Base-by-base conservation (phyloP, 1,139 yeast species). In the Scheffersomyces stambukii region DNA sequence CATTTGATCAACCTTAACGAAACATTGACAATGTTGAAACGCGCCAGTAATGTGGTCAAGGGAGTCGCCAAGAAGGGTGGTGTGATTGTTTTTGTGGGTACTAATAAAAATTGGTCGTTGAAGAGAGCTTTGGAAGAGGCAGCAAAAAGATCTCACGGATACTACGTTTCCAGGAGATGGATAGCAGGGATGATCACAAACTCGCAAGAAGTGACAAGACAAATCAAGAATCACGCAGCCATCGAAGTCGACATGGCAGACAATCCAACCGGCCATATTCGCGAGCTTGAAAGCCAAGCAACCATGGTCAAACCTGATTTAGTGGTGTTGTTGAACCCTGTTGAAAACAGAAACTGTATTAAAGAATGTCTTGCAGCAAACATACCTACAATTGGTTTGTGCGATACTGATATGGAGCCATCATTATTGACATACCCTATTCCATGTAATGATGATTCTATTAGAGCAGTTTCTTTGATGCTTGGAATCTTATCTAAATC, bases 381-480 rank as follows among this genome's bases (percentile, higher is more conserved):
- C 52, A 77, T 91, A 16, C 98, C 98, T 36, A 89, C 97, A 1
- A 79, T 91, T 45, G 98, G 96, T 21, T 74, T 91, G 35, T 79
- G 93, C 41, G 98, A 91, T 57, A 86, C 98, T 16, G 91, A 91
- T 55, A 79, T 82, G 57, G 96, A 91, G 52, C 95, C 97, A 12
- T 75, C 86, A 6, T 61, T 82, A 43, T 82, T 91, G 33, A 85
- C 96, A 2, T 91, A 91, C 55, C 94, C 97, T 28, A 84, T 91
- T 43, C 97, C 98, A 15, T 94, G 94, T 39, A 91, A 91, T 50
- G 97, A 91, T 55, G 97, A 89, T 53, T 81, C 94, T n/a, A 63
- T 77, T 35, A 75, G 98, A 52, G 75, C 94, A 9, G 77, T 82
- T 4, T 81, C 83, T 41, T 64, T 91, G 45, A 72, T 91, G 48